Base-by-base conservation (phyloP, 371 early-diverging fungal genomes). In the Mortierella sp. region DNA sequence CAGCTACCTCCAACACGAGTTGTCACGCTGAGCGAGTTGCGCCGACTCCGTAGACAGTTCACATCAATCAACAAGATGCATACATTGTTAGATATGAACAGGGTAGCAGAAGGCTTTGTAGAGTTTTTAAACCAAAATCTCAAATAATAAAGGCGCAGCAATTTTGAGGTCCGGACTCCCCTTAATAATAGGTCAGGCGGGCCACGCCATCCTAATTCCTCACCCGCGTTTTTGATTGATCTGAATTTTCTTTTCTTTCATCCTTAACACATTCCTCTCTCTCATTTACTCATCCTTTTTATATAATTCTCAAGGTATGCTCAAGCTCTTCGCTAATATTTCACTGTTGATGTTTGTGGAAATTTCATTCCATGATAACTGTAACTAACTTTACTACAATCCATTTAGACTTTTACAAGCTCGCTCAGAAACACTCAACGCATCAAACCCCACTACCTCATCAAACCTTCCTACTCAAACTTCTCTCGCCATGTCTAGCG, bases 81-180 rank as follows among this genome's bases (percentile, higher is more conserved):
- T 53, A 94, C 96, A 21, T 63, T 89, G 32, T 58, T 90, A 32
- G 89, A 92, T 73, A 85, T 92, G 65, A 89, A 85, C 41, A 87
- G 91, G 57, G 89, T 97, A 36, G 93, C 93, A 0, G 92, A 94
- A 67, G 87, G 92, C 19, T 98, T 98, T 92, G 95, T 94, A 15
- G 93, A 95, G 45, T 98, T 95, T 81, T 82, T 98, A 52, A 96
- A 95, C 74, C 91, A 94, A n/a, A 94, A 89, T 72, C 77, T 94
- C 32, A 85, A 73, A 47, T 33, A 58, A 55, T n/a, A 6, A 50
- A 50, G 15, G n/a, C 50, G 50, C 50, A 50, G 21, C 15, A n/a
- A n/a, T 16, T 10, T 15, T 19, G 6, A 55, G 22, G n/a, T n/a
- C n/a, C n/a, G n/a, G 28, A 48, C 36, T 13, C 43, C 55, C 41